Base-by-base conservation (phyloP, 2,329 filamentous ascomycete species). In the Paraphaeosphaeria sporulosa region DNA sequence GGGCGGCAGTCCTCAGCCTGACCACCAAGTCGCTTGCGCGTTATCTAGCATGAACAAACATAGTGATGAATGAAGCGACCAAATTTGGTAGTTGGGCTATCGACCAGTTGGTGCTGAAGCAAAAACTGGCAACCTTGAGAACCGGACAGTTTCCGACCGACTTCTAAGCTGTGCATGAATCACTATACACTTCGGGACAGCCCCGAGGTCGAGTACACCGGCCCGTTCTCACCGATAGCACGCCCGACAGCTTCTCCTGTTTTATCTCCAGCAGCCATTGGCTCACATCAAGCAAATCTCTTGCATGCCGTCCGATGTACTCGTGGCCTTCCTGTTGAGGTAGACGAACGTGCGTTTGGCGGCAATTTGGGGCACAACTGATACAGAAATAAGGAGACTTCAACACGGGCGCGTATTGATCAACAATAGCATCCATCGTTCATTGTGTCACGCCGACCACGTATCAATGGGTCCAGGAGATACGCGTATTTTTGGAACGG, bases 321-420 rank as follows among this genome's bases (percentile, higher is more conserved):
- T 19, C 38, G 15, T 19, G 38, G 38, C 38, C 38, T 34, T 50
- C n/a, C 17, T 23, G 30, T 50, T 50, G 47, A 50, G 25, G n/a
- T 19, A 8, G 27, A 21, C 36, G 42, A 19, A 23, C 27, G 38
- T 54, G 38, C 15, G 21, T 21, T 25, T 9, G 48, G 47, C 17
- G 27, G n/a, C 4, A 3, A 44, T 27, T 34, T 32, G 15, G 23
- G 40, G 36, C 27, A 23, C 51, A 34, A 23, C 50, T 32, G 38
- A 53, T 44, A 38, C 50, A 53, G 17, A 43, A 25, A 43, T 43
- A 43, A 27, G 50, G 51, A 44, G 51, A 44, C 38, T 32, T 15
- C 2, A 38, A 38, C n/a, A 3, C 44, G 4, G 40, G 38, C 51
- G 51, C 50, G 32, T 51, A 38, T 40, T n/a, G 19, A 51, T 15